Evolutionary conservation across 257 asterid genomes (phyloP), one percentile per base, ranked within the genome.

Genomic region (Rhazya stricta): DNA sequence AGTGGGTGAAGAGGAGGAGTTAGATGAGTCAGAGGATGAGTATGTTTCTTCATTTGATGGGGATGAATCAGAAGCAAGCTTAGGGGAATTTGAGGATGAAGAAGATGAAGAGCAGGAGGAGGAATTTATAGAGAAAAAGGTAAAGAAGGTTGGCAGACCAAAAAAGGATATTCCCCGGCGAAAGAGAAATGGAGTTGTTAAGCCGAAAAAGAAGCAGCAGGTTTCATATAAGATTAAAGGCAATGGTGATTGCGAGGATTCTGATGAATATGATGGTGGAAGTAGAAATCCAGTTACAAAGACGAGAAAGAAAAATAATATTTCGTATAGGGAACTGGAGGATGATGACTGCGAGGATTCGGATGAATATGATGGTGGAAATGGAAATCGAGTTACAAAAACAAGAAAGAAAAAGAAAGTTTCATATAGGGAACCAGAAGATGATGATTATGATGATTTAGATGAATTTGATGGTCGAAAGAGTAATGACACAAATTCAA

Each of bases 31-130:
- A 12, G 97, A 86, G 71, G 94, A 86, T 66, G 97, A 85, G 71
- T 86, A 86, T 71, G 83, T 85, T 76, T 93, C 90, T 79, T 86
- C 94, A 70, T 84, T 93, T 58, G 91, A 88, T 23, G 96, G 80
- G 72, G 97, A 89, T 84, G 96, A 86, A 72, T 83, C 91, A 21
- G 96, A 85, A 57, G 95, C 81, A 74, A 87, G 89, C 71, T 78
- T 85, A 25, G 87, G 83, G 27, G 86, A 80, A 79, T 75, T 75
- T 66, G 85, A 84, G 58, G 91, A 84, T 12, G 87, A 81, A 30
- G 83, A 79, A 5, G 84, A 79, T 21, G 78, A 78, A 2, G 85
- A 84, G 29, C 80, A 83, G 84, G 80, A 72, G 42, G 75, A 70
- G 57, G 81, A 81, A 32, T 50, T 42, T 68, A 50, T 77, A 3